phyloP scores from a whole-genome alignment of 1,284 basidiomycete species.

The Fomitopsis pinicola region DNA sequence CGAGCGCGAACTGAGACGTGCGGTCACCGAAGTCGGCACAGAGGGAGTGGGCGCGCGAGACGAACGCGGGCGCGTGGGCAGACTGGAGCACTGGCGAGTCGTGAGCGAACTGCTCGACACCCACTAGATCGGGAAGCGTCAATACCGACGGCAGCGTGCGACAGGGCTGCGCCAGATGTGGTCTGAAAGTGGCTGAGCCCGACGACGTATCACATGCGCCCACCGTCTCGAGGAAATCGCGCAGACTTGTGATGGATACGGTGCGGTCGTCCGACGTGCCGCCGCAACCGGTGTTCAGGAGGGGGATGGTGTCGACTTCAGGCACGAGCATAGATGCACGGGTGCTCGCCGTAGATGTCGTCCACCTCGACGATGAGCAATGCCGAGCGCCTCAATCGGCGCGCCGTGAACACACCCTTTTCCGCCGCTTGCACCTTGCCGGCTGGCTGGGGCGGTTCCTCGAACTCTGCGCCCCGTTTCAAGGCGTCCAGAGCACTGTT shows the following conservation, averaged over 20 bases:
- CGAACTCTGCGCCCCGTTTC: background rate
- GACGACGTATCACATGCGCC: constrained; percentile 40
- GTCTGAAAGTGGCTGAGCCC: constrained; percentile 53
- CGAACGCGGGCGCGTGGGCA: constrained; percentile 38
- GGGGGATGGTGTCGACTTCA: constrained; percentile 35
- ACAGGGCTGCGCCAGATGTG: constrained; percentile 39
- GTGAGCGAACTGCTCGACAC: constrained; percentile 42
- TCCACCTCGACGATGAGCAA: constrained; percentile 51
- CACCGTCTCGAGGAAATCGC: constrained; percentile 45
- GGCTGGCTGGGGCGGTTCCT: background rate
- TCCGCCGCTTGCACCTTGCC: too few relatives aligned
- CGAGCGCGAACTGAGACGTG: constrained; percentile 40
- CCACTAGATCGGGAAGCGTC: constrained; percentile 30
- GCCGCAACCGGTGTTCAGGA: constrained; percentile 56
- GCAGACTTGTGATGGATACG: constrained; percentile 39
- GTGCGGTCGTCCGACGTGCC: constrained; percentile 37
- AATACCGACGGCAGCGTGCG: background rate
- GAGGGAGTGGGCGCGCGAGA: constrained; percentile 39
- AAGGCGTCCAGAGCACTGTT: background rate
- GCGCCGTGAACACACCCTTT: constrained; percentile 36
- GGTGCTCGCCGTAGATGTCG: constrained; percentile 47
- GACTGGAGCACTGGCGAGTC: constrained; percentile 47
- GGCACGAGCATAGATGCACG: constrained; percentile 49
- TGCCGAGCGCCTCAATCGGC: constrained; percentile 37
- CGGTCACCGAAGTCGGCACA: constrained; percentile 37